phyloP scores from a whole-genome alignment of 163 green algal genomes.

The Coccomyxa subellipsoidea region DNA sequence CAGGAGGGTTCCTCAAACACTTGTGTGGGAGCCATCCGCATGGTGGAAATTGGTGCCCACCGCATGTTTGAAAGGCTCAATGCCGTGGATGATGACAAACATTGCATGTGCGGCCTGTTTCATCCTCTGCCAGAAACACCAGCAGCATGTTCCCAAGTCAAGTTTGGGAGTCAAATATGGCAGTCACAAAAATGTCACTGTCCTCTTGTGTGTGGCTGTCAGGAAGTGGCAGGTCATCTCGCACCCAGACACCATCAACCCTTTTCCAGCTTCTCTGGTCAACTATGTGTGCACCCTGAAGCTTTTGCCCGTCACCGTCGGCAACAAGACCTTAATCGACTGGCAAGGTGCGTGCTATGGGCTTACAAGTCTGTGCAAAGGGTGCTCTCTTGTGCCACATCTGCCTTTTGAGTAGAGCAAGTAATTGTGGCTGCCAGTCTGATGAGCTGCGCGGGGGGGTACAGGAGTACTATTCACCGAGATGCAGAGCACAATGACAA shows the following conservation, averaged over 20 bases:
- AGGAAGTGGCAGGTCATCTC: slow-evolving; percentile 4
- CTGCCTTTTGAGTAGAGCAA: too few species aligned
- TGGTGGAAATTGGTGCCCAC: not conserved
- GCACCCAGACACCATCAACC: slow-evolving; percentile 2
- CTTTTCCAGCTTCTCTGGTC: slow-evolving; percentile 6
- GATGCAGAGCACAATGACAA: not conserved
- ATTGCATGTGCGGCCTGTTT: not conserved
- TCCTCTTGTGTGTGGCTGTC: not conserved
- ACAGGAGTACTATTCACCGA: not conserved
- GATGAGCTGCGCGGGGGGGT: too few species aligned
- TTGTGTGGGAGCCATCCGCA: not conserved
- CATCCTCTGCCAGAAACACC: not conserved
- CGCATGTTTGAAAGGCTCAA: not conserved
- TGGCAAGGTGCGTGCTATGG: not conserved
- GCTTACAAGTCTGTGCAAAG: not conserved
- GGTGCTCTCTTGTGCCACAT: not conserved
- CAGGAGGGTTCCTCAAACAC: not conserved
- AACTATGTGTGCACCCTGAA: not conserved
- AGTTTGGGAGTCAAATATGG: too few species aligned
- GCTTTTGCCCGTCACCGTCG: not conserved
- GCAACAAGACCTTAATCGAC: not conserved
- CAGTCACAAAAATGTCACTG: too few species aligned
- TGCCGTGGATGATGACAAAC: not conserved
- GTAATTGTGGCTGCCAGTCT: too few species aligned
- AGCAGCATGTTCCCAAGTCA: not conserved